Conservation (phyloP, 345 rosid genomes). For the Gossypium stocksii region DNA sequence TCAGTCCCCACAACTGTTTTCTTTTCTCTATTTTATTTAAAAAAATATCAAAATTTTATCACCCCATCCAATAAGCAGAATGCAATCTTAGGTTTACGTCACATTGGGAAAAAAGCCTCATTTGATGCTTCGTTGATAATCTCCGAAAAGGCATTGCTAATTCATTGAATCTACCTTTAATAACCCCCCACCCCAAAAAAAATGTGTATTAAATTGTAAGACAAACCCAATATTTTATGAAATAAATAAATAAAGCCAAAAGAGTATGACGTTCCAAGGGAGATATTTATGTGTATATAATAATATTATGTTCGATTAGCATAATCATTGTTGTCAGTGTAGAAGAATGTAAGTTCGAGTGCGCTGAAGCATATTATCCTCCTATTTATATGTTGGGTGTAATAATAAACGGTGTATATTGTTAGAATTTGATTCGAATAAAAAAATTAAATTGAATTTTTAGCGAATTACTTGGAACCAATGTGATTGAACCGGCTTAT, state of each 20-base stretch:
- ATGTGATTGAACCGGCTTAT: too few relatives aligned
- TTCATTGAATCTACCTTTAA: background rate
- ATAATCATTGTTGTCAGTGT: rapidly evolving
- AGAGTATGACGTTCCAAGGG: background rate
- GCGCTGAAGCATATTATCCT: too few relatives aligned
- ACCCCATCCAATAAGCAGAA: too few relatives aligned
- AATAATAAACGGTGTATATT: too few relatives aligned
- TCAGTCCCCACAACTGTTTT: too few relatives aligned
- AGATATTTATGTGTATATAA: background rate
- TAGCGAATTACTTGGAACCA: too few relatives aligned
- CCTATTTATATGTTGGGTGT: too few relatives aligned
- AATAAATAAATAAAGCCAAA: background rate
- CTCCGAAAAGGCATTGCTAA: background rate
- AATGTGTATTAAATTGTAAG: background rate
- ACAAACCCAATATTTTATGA: background rate
- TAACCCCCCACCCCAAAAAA: background rate
- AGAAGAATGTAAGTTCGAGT: rapidly evolving
- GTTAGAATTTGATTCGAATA: too few relatives aligned
- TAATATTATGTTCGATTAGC: too few relatives aligned
- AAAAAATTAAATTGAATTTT: too few relatives aligned
- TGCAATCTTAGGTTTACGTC: background rate
- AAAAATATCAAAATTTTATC: too few relatives aligned
- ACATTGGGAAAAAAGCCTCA: background rate
- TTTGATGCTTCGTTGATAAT: background rate
- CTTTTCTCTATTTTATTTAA: too few relatives aligned